A percentile compares a stretch with the other conserved stretches of the same genome.
Conservation (phyloP, 345 rosid genomes). For the Cardamine occulta region DNA sequence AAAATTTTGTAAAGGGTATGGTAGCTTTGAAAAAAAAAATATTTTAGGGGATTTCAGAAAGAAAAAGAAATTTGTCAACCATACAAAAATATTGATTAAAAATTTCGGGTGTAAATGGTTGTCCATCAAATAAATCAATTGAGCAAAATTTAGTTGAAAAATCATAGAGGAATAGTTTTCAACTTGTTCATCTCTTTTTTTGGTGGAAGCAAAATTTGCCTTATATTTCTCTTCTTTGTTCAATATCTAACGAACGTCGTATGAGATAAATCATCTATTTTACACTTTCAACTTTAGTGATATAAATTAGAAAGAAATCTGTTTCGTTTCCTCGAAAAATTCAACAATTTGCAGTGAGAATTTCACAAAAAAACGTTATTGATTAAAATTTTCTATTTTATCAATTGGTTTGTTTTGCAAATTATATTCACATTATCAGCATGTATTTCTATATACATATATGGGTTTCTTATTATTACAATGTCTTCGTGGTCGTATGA, state of each 20-base stretch:
- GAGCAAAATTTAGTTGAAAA: not conserved
- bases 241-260: not conserved
- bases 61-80: too few species aligned
- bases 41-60: not conserved
- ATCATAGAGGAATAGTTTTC: not conserved
- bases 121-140: not conserved
- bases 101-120: not conserved
- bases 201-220: not conserved
- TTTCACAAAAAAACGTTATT: not conserved
- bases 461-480: conserved; percentile 3
- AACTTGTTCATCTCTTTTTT: not conserved
- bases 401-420: not conserved
- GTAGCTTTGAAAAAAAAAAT: not conserved
- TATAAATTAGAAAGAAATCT: not conserved
- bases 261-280: not conserved
- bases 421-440: not conserved
- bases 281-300: not conserved
- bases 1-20: not conserved
- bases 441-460: not conserved
- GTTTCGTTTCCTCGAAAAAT: not conserved
- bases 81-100: not conserved
- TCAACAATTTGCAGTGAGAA: not conserved
- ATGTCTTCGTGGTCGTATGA: conserved; percentile 7
- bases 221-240: not conserved
- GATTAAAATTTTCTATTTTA: not conserved